phyloP scores from a whole-genome alignment of 2,329 filamentous ascomycete genomes.

The Chrysoporthe austroafricana region DNA sequence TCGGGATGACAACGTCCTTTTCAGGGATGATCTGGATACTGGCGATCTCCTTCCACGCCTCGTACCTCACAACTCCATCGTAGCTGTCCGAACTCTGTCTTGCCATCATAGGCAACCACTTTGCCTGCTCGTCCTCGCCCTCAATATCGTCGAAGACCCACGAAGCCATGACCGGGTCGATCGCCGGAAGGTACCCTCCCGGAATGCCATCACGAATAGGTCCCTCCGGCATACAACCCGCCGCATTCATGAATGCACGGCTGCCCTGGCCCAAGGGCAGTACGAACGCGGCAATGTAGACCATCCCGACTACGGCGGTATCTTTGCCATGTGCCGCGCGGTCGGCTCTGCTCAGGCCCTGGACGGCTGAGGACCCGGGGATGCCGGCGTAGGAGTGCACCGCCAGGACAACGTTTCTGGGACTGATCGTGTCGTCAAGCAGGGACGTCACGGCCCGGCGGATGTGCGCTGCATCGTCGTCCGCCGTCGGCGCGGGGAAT shows the following conservation, averaged over 20 bases:
- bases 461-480: slow-evolving; percentile 31
- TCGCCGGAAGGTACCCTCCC: slow-evolving; percentile 24
- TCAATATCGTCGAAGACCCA: slow-evolving; percentile 23
- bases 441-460: slow-evolving; percentile 18
- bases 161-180: slow-evolving; percentile 1
- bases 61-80: slow-evolving; percentile 26
- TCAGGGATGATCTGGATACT: slow-evolving; percentile 25
- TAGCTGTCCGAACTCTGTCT: slow-evolving; percentile 30
- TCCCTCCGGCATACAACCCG: slow-evolving; percentile 6
- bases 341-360: slow-evolving; percentile 34
- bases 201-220: slow-evolving; percentile 17
- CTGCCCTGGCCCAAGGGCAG: slow-evolving; percentile 21
- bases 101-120: slow-evolving; percentile 17
- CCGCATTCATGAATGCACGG: slow-evolving; percentile 17
- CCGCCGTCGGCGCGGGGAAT: slow-evolving; percentile 20
- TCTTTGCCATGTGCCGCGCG: slow-evolving; percentile 33
- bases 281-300: slow-evolving; percentile 35
- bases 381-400: slow-evolving; percentile 42
- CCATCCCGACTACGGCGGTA: slow-evolving; percentile 37
- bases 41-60: slow-evolving; percentile 30
- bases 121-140: slow-evolving; percentile 3
- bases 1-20: slow-evolving; percentile 27
- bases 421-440: slow-evolving; percentile 32
- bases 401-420: slow-evolving; percentile 35
- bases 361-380: slow-evolving; percentile 36